Base-by-base conservation (phyloP, 2,329 filamentous ascomycete species). In the Neodidymelliopsis sp. region DNA sequence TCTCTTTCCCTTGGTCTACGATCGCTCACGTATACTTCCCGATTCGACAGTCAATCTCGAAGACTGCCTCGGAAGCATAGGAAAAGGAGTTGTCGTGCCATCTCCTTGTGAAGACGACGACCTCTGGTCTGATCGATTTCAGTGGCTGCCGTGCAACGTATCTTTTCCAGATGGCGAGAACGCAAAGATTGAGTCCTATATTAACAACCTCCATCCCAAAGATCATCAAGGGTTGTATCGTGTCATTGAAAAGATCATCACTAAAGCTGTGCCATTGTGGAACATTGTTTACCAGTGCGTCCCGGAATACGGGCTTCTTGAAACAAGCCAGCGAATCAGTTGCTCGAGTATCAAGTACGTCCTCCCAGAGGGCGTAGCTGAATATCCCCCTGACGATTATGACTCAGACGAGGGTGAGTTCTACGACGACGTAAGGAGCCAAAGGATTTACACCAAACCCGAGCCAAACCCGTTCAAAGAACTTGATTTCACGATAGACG, bases 1-100 rank as follows among this genome's bases (percentile, higher is more conserved):
- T 0, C 72, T 88, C 3, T 88, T 79, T 56, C 84, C 85, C 0
- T 67, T 88, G 0, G 62, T 83, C 2, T 84, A 83, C 56, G 81
- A 80, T 0, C 46, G 49, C 24, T 49, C 45, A 18, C 37, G 49
- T 15, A 59, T 62, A 24, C 34, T 65, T 3, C 28, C 30, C 10
- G 22, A 55, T 18, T 49, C 44, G 6, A 41, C 29, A 10, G 50
- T 62, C 3, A 49, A 41, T 12, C 20, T 65, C 8, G 40, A 51
- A 4, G 30, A 60, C 37, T 59, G 54, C 37, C 27, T 59, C 13
- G 6, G 34, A 8, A 28, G 12, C 4, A 41, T 44, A 20, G 58
- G 52, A 6, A 35, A 49, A n/a, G 51, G 56, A 19, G 49, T 57
- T 12, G 41, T 52, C 19, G 12, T 29, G 12, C 28, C 39, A 39